Conservation (phyloP, 495 filamentous ascomycete genomes). For the Xylaria palmicola region DNA sequence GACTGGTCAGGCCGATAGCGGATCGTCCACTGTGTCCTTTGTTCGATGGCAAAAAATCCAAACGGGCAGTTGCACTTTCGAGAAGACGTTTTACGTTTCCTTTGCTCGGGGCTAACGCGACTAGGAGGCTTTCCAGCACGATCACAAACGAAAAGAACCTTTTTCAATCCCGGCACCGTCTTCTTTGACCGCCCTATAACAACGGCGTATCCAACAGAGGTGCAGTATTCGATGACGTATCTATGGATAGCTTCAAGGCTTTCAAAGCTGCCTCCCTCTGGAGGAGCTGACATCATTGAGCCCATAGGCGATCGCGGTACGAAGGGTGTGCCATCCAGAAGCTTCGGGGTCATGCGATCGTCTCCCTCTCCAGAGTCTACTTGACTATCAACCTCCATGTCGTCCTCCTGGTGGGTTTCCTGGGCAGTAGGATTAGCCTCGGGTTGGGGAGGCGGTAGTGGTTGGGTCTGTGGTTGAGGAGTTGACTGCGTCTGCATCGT, state of each 20-base stretch:
- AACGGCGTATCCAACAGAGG: conserved; percentile 56
- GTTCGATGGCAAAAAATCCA: conserved; percentile 58
- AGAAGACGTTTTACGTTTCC: conserved; percentile 57
- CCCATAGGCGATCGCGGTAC: conserved; percentile 48
- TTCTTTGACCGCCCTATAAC: conserved; percentile 60
- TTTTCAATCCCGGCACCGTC: conserved; percentile 56
- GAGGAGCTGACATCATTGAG: conserved; percentile 52
- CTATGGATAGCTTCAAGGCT: conserved; percentile 56
- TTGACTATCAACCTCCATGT: conserved; percentile 43
- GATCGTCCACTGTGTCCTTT: conserved; percentile 56
- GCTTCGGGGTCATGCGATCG: conserved; percentile 40
- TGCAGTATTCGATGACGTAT: conserved; percentile 52
- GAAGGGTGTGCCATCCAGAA: conserved; percentile 43
- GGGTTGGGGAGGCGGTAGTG: conserved; percentile 32
- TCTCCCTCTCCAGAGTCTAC: conserved; percentile 39
- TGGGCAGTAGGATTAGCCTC: conserved; percentile 34
- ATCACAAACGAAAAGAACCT: conserved; percentile 59
- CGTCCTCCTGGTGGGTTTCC: conserved; percentile 40
- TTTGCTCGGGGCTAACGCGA: conserved; percentile 50
- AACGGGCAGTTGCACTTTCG: conserved; percentile 59
- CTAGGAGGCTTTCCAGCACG: conserved; percentile 54
- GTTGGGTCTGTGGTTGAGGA: conserved; percentile 26
- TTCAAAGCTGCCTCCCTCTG: conserved; percentile 53
- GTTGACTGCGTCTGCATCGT: conserved; percentile 28
- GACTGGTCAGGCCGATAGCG: conserved; percentile 50